Evolutionary conservation across 371 early-diverging fungal genomes (phyloP).

Genomic region (Mucor plumbeus): DNA sequence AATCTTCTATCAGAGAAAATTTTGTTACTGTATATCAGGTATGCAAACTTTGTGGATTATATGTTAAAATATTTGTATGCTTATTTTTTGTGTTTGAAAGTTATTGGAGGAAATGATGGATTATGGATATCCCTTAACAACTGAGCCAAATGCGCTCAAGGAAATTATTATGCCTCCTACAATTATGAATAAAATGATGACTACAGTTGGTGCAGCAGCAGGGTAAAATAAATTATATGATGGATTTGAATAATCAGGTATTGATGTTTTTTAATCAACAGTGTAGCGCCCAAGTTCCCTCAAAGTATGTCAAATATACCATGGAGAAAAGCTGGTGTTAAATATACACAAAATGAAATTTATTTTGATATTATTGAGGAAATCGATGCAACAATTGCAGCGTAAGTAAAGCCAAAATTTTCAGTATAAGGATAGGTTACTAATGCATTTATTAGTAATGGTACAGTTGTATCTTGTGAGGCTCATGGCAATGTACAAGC

Average conservation of each 20-base stretch:
- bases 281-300: slow-evolving; percentile 55
- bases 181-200: slow-evolving; percentile 83
- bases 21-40: slow-evolving; percentile 93
- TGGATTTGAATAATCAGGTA: neutral
- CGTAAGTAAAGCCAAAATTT: slow-evolving; percentile 43
- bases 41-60: neutral
- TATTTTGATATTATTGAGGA: slow-evolving; percentile 92
- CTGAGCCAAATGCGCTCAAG: slow-evolving; percentile 84
- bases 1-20: slow-evolving; percentile 86
- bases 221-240: slow-evolving; percentile 39
- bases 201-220: slow-evolving; percentile 77
- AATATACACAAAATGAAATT: slow-evolving; percentile 91
- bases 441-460: slow-evolving; percentile 52
- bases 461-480: slow-evolving; percentile 76
- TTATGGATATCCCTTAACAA: slow-evolving; percentile 87
- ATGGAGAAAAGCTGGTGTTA: slow-evolving; percentile 89
- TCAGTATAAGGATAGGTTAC: neutral
- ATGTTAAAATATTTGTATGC: neutral
- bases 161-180: slow-evolving; percentile 90
- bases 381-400: slow-evolving; percentile 82
- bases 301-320: slow-evolving; percentile 75
- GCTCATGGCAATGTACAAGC: slow-evolving; percentile 81
- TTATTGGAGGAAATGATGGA: slow-evolving; percentile 94
- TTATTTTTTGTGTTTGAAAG: slow-evolving; percentile 28
- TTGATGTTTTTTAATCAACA: slow-evolving; percentile 14